Evolutionary conservation across 1,284 basidiomycete genomes (phyloP), one percentile per base, ranked within the genome.

Genomic region (Sporisorium reilianum): DNA sequence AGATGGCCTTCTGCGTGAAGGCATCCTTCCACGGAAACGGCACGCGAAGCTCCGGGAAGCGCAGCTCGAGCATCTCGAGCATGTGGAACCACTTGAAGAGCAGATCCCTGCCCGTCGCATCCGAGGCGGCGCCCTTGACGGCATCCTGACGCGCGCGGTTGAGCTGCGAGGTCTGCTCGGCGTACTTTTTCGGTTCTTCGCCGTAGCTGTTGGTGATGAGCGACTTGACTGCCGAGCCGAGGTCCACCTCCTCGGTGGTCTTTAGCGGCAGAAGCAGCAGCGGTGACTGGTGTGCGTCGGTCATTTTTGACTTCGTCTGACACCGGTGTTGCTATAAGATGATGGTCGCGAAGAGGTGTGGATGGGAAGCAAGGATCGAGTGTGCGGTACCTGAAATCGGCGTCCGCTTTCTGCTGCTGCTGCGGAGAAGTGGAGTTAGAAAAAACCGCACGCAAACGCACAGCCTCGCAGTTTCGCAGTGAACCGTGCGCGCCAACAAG

Each of bases 51-150:
- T 99, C 97, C 8, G 96, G 91, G 86, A 99, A 99, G 30, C 97
- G 91, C 54, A 99, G 89, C 84, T 99, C 97, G 40, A 99, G 90
- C 30, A 99, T 90, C 84, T 99, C 97, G 38, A 99, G 91, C 86
- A 99, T 96, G 45, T 97, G 96, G 87, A 99, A 99, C 88, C 99
- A 99, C 86, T 97, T 98, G 90, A 96, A 98, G 50, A 99, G 88
- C 25, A 99, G 88, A 86, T 99, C 97, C 46, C 96, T 89, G 22
- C 77, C 80, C 16, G 75, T 80, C 1, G 70, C 63, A 59, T 80
- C 80, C 30, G 94, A 97, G 0, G 95, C 95, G 22, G 95, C 95
- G n/a, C 95, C 95, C 76, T 92, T 89, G 8, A 97, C 93, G 0
- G 96, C 96, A 86, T 99, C 97, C 85, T 97, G 94, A 44, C 96